Conservation (phyloP, 2,329 filamentous ascomycete species). For the Epichloe typhina region DNA sequence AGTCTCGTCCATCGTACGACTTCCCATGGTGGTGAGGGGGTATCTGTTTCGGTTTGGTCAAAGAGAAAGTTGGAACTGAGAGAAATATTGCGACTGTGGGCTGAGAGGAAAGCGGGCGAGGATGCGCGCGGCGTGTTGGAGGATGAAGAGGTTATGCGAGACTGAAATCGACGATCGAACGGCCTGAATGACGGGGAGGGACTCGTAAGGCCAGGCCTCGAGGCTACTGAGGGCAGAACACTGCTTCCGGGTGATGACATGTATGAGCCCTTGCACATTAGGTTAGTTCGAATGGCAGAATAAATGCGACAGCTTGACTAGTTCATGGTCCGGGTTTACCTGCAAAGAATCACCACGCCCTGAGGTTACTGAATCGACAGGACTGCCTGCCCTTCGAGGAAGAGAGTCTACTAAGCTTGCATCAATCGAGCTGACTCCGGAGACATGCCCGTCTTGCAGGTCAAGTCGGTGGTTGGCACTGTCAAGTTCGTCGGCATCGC, state of each 20-base stretch:
- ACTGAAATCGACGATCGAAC: constrained; percentile 90
- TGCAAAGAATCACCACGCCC: constrained; percentile 72
- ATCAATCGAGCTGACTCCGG: constrained; percentile 40
- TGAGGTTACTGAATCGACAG: constrained; percentile 54
- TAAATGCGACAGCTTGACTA: background rate
- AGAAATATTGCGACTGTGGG: constrained; percentile 71
- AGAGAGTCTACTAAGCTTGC: constrained; percentile 32
- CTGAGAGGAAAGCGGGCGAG: constrained; percentile 65
- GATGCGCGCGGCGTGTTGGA: constrained; percentile 50
- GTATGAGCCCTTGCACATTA: constrained; percentile 38
- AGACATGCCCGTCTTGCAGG: constrained; percentile 28
- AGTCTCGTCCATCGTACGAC: constrained; percentile 93
- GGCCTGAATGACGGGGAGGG: constrained; percentile 77
- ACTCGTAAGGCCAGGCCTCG: constrained; percentile 50
- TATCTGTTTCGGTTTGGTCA: constrained; percentile 53
- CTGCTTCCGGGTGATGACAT: constrained; percentile 61
- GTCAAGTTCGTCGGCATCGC: constrained; percentile 1
- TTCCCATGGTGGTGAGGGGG: constrained; percentile 79
- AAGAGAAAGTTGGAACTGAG: constrained; percentile 55
- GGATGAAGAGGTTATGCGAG: constrained; percentile 52
- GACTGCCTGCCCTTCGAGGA: constrained; percentile 48
- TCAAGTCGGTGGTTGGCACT: constrained; percentile 26
- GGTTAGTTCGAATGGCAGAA: constrained; percentile 13
- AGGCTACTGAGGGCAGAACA: constrained; percentile 54
- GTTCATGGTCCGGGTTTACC: constrained; percentile 31